These are phyloP conservation scores for Vicia villosa DNA, from an alignment of 306 rosid species.

Conservation along the genomic window DNA sequence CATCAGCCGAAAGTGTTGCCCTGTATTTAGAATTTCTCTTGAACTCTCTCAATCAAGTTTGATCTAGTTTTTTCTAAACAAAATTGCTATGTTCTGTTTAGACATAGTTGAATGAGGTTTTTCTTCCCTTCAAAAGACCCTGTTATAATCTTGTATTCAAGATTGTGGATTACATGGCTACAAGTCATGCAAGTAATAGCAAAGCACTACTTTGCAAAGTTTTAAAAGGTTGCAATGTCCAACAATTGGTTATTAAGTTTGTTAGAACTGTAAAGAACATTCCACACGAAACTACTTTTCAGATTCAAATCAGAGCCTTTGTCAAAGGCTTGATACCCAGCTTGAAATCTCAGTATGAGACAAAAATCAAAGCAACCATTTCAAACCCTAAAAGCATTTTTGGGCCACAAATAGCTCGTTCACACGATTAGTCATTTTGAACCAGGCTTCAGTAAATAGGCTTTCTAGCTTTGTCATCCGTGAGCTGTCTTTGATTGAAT, in stretches of 20 bases:
- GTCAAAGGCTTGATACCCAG: not conserved
- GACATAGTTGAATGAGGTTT: not conserved
- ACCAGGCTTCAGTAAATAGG: no score
- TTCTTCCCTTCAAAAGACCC: not conserved
- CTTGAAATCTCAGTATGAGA: not conserved
- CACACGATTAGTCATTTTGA: not conserved
- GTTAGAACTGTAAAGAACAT: not conserved
- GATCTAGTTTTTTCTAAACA: not conserved
- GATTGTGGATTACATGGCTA: not conserved
- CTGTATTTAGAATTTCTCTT: not conserved
- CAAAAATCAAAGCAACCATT: slow-evolving; percentile 3
- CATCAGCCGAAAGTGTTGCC: not conserved
- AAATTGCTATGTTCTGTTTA: not conserved
- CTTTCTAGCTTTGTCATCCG: not conserved
- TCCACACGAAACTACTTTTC: not conserved
- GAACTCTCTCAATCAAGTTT: not conserved
- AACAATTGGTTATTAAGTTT: not conserved
- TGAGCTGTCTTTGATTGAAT: slow-evolving; percentile 1
- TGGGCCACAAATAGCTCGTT: not conserved
- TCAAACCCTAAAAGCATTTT: not conserved
- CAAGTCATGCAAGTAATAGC: slow-evolving; percentile 1
- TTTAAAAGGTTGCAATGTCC: not conserved
- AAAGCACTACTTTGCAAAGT: not conserved
- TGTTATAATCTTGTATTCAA: not conserved
- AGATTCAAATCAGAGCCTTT: not conserved